Conservation (phyloP, 192 early-diverging fungal species). For the Umbelopsis isabellina region DNA sequence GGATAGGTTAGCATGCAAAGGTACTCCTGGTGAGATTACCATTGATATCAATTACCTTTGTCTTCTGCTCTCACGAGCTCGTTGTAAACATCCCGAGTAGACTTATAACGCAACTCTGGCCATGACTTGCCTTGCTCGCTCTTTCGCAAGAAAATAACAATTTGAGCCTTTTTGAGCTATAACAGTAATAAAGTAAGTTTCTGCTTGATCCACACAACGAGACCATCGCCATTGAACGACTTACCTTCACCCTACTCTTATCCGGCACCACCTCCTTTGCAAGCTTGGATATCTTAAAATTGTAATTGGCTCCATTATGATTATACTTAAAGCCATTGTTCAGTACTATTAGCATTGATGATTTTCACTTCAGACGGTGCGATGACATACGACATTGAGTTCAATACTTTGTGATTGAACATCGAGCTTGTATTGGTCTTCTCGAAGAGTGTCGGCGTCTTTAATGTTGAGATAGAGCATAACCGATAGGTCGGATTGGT, state of each 20-base stretch:
- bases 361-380: neutral
- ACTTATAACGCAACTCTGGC: slow-evolving; percentile 21
- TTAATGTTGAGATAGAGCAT: slow-evolving; percentile 23
- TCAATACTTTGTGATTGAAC: slow-evolving; percentile 25
- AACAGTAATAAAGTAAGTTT: neutral
- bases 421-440: slow-evolving; percentile 20
- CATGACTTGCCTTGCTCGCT: slow-evolving; percentile 28
- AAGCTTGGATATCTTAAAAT: slow-evolving; percentile 28
- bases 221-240: neutral
- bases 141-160: slow-evolving; percentile 28
- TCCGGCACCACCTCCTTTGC: slow-evolving; percentile 18
- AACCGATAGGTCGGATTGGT: slow-evolving; percentile 24
- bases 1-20: neutral
- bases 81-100: slow-evolving; percentile 22
- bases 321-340: slow-evolving; percentile 15
- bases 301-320: slow-evolving; percentile 28
- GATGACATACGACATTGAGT: slow-evolving; percentile 27
- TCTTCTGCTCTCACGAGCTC: slow-evolving; percentile 27
- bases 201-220: neutral
- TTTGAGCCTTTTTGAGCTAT: slow-evolving; percentile 26
- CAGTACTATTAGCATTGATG: slow-evolving; percentile 12
- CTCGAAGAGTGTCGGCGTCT: slow-evolving; percentile 4
- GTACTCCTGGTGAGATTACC: neutral
- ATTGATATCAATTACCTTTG: slow-evolving; percentile 1
- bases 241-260: slow-evolving; percentile 24